Percentiles rank a stretch among this genome's conserved stretches.
These are phyloP conservation scores for Annulohypoxylon maeteangense DNA, from an alignment of 495 filamentous ascomycete species.

Conservation along the genomic window DNA sequence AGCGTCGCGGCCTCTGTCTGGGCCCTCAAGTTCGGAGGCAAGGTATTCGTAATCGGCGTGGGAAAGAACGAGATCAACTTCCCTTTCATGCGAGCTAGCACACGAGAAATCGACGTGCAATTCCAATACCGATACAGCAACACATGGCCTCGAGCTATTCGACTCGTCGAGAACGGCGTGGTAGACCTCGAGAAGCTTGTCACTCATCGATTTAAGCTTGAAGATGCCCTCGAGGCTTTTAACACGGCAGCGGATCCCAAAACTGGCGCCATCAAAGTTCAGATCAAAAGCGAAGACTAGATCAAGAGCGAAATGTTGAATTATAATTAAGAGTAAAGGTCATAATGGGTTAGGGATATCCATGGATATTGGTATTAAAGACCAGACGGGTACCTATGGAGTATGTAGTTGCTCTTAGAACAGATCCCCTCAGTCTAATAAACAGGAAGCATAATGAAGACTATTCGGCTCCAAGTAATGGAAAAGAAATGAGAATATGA, in stretches of 20 bases:
- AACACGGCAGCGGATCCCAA: slow-evolving; percentile 85
- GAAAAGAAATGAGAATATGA: background rate
- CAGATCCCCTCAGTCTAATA: background rate
- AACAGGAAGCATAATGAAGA: slow-evolving; percentile 12
- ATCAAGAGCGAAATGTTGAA: background rate
- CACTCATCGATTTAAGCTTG: slow-evolving; percentile 85
- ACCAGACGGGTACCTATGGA: slow-evolving; percentile 1
- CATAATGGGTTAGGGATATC: slow-evolving; percentile 7
- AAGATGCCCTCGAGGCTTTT: slow-evolving; percentile 91
- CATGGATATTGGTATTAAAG: slow-evolving; percentile 11
- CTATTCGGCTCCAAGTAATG: background rate
- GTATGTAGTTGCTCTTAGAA: background rate
- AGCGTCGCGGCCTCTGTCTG: slow-evolving; percentile 86
- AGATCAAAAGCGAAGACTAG: slow-evolving; percentile 75
- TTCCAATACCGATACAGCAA: slow-evolving; percentile 97
- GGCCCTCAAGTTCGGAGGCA: slow-evolving; percentile 89
- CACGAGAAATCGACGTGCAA: slow-evolving; percentile 90
- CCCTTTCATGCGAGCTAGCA: slow-evolving; percentile 91
- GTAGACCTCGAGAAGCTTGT: slow-evolving; percentile 83
- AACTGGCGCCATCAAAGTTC: slow-evolving; percentile 94
- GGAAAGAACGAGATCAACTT: slow-evolving; percentile 94
- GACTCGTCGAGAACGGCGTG: slow-evolving; percentile 82
- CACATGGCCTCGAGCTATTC: slow-evolving; percentile 93
- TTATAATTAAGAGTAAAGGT: background rate
- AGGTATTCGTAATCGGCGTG: slow-evolving; percentile 93